A percentile compares a stretch with the other conserved stretches of the same genome.
phyloP scores from a whole-genome alignment of 345 rosid genomes.

The Capsella bursapastoris region DNA sequence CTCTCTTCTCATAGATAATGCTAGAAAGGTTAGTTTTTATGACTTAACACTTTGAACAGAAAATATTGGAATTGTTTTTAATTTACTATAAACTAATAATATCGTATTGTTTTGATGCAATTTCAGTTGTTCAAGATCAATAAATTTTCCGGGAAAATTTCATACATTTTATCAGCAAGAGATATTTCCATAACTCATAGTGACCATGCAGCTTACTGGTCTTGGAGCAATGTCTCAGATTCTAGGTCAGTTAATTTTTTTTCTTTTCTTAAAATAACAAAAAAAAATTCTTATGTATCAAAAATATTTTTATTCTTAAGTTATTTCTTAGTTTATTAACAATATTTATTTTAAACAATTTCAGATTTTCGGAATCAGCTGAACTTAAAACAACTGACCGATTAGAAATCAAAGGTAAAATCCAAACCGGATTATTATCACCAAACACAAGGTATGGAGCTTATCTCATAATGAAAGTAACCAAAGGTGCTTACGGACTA shows the following conservation, averaged over 20 bases:
- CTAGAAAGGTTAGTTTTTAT: constrained; percentile 46
- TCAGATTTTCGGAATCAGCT: constrained; percentile 51
- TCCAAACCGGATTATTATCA: constrained; percentile 44
- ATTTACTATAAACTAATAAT: not conserved
- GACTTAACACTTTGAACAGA: not conserved
- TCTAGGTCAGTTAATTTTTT: constrained; percentile 52
- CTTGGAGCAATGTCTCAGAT: constrained; percentile 54
- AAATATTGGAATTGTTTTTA: no score
- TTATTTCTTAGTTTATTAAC: not conserved
- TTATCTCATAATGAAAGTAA: constrained; percentile 53
- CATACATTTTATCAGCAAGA: constrained; percentile 65
- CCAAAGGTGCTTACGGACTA: constrained; percentile 50
- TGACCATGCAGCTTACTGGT: constrained; percentile 57
- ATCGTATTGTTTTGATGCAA: not conserved
- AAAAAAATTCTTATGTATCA: not conserved
- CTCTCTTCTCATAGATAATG: constrained; percentile 54
- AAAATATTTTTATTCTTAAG: not conserved
- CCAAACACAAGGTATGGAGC: constrained; percentile 48
- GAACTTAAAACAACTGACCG: constrained; percentile 55
- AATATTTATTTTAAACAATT: not conserved
- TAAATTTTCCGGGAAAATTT: constrained; percentile 59
- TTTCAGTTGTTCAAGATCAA: constrained; percentile 66
- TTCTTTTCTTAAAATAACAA: not conserved
- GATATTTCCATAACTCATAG: constrained; percentile 64
- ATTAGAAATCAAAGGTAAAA: constrained; percentile 50